Percentiles rank a stretch among this genome's conserved stretches.
Evolutionary conservation across 352 stramenopile genomes (phyloP).

Genomic region (Phytopythium vexans): DNA sequence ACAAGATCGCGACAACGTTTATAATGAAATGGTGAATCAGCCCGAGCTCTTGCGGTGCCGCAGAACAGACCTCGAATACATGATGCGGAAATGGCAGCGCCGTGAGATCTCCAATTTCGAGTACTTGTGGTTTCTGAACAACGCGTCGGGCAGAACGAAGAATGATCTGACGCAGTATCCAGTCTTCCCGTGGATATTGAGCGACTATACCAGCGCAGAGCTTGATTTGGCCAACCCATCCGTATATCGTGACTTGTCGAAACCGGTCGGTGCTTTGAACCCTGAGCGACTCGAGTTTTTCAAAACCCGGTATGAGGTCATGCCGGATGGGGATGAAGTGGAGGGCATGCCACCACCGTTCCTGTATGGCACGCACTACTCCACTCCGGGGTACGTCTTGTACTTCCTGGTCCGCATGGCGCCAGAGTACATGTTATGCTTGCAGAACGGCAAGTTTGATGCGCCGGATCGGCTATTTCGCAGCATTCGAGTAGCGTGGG

Average conservation of each 20-base stretch:
- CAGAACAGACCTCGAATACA: slow-evolving; percentile 42
- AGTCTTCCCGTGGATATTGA: slow-evolving; percentile 95
- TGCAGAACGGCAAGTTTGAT: slow-evolving; percentile 99
- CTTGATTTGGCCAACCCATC: slow-evolving; percentile 77
- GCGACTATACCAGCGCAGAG: slow-evolving; percentile 78
- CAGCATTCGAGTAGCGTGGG: slow-evolving; percentile 92
- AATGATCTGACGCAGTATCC: slow-evolving; percentile 94
- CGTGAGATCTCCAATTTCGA: slow-evolving; percentile 93
- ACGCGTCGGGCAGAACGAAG: slow-evolving; percentile 64
- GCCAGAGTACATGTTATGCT: slow-evolving; percentile 94
- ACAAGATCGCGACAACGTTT: slow-evolving; percentile 73
- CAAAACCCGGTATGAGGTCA: slow-evolving; percentile 82
- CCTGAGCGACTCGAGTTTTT: slow-evolving; percentile 86
- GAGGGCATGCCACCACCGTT: slow-evolving; percentile 91
- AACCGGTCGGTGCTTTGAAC: slow-evolving; percentile 93
- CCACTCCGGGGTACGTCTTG: slow-evolving; percentile 93
- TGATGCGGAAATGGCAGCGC: slow-evolving; percentile 70
- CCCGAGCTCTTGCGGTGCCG: slow-evolving; percentile 43
- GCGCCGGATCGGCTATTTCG: slow-evolving; percentile 97
- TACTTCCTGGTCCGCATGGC: slow-evolving; percentile 97
- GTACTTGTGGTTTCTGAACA: slow-evolving; percentile 88
- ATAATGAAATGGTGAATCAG: slow-evolving; percentile 57
- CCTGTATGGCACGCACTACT: slow-evolving; percentile 96
- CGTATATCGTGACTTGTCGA: slow-evolving; percentile 90
- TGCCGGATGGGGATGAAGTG: slow-evolving; percentile 80